Percentiles rank a stretch among this genome's conserved stretches.
phyloP scores from a whole-genome alignment of 2,329 filamentous ascomycete genomes.

The Colletotrichum shisoi region DNA sequence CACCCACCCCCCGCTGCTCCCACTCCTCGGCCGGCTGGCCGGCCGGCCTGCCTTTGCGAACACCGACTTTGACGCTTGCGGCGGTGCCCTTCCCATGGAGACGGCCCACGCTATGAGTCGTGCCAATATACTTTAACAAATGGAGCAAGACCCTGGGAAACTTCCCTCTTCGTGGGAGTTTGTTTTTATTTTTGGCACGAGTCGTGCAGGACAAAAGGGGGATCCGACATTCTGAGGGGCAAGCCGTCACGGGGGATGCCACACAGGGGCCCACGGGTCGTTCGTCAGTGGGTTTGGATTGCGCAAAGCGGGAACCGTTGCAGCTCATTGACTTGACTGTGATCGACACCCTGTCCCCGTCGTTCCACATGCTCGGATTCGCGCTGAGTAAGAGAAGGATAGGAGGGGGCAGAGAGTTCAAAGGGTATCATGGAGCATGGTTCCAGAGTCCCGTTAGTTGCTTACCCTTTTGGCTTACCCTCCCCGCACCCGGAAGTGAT shows the following conservation, averaged over 20 bases:
- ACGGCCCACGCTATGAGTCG: not conserved
- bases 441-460: not conserved
- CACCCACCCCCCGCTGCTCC: no score
- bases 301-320: conserved; percentile 13
- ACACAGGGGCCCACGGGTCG: not conserved
- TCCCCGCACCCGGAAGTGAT: not conserved
- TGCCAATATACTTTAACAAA: conserved; percentile 4
- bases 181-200: not conserved
- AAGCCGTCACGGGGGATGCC: conserved; percentile 12
- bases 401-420: not conserved
- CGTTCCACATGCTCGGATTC: not conserved
- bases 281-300: conserved; percentile 4
- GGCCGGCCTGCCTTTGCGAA: not conserved
- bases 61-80: not conserved
- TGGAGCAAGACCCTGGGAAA: conserved; percentile 12
- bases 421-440: not conserved
- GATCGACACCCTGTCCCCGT: not conserved
- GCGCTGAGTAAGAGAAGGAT: not conserved
- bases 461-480: not conserved
- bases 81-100: not conserved
- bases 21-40: not conserved
- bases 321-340: not conserved
- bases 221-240: not conserved
- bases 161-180: not conserved
- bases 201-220: conserved; percentile 6